phyloP scores from a whole-genome alignment of 345 rosid genomes.

The Hypericum androsaemum region DNA sequence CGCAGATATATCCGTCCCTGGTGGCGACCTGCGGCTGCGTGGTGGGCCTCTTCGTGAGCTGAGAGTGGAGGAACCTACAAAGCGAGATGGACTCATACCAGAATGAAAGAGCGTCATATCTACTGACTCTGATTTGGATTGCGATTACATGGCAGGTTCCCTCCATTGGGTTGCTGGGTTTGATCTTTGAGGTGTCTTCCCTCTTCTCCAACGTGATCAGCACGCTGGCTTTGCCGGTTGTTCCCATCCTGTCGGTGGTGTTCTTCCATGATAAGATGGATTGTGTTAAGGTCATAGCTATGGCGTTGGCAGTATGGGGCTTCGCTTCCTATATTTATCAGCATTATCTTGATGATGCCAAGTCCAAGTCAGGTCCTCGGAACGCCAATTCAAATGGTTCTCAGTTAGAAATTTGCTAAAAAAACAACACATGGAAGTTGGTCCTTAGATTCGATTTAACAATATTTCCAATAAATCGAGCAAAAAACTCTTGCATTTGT shows the following conservation, averaged over 20 bases:
- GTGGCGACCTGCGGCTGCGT: constrained; percentile 35
- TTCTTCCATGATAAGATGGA: constrained; percentile 54
- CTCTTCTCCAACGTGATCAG: constrained; percentile 71
- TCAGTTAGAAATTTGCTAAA: no score
- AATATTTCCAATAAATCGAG: no score
- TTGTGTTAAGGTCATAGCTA: constrained; percentile 49
- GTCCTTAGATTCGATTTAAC: no score
- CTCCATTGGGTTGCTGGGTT: constrained; percentile 61
- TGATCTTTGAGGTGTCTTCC: constrained; percentile 56
- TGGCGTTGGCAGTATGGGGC: constrained; percentile 59
- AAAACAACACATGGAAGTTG: no score
- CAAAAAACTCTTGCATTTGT: no score
- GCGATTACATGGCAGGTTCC: constrained; percentile 61
- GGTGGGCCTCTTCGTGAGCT: constrained; percentile 47
- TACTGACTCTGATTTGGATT: constrained; percentile 42
- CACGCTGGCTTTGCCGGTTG: constrained; percentile 47
- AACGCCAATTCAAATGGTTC: no score
- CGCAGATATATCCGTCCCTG: constrained; percentile 48
- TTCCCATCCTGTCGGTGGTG: constrained; percentile 46
- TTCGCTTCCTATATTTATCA: constrained; percentile 50
- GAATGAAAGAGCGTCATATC: constrained; percentile 39
- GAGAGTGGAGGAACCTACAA: constrained; percentile 57
- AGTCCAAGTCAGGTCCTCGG: no score
- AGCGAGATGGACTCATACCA: constrained; percentile 40
- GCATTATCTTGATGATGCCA: constrained; percentile 43